phyloP scores from a whole-genome alignment of 306 rosid genomes.

The Medicago arabica region DNA sequence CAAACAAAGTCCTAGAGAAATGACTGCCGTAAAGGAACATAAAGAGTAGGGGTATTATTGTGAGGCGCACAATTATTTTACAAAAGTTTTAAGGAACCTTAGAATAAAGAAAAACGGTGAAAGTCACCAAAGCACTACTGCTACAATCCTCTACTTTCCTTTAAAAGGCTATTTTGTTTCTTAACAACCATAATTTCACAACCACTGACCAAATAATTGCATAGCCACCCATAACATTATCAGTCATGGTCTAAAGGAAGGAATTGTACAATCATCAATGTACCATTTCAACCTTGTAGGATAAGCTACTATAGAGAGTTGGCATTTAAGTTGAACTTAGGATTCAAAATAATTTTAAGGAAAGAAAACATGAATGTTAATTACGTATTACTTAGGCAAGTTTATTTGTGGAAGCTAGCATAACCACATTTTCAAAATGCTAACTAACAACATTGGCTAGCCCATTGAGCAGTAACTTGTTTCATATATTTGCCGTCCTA shows the following conservation, averaged over 20 bases:
- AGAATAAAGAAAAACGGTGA: no score
- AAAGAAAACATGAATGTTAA: background rate
- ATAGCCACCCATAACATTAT: no score
- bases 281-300: background rate
- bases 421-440: background rate
- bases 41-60: no score
- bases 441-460: background rate
- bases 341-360: background rate
- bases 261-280: background rate
- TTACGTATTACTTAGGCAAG: background rate
- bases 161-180: background rate
- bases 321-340: background rate
- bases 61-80: no score
- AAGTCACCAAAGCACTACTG: no score
- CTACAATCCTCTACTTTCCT: no score
- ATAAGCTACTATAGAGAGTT: background rate
- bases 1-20: no score
- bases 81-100: no score
- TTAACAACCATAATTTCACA: background rate
- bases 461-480: background rate
- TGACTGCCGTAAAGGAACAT: no score
- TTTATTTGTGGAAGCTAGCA: background rate
- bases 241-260: background rate
- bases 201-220: slow-evolving; percentile 3
- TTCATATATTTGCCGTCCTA: slow-evolving; percentile 4